Conservation (phyloP, 345 rosid genomes). For the Raphanus raphanistrum region DNA sequence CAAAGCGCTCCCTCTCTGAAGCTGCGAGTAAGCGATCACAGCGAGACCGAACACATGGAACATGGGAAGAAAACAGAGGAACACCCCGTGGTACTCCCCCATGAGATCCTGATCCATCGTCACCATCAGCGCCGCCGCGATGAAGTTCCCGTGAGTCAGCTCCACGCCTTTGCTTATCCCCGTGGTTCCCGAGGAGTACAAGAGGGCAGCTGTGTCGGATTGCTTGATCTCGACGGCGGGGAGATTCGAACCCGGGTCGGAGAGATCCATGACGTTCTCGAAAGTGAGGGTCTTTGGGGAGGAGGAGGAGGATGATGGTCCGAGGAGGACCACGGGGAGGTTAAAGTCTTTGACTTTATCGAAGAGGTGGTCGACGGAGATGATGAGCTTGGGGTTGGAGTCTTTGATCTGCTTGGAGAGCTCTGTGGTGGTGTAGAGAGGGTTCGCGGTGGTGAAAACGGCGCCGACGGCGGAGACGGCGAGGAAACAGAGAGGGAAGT, state of each 20-base stretch:
- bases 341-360: constrained; percentile 59
- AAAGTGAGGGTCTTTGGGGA: constrained; percentile 38
- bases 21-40: constrained; percentile 50
- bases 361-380: constrained; percentile 62
- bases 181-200: constrained; percentile 93
- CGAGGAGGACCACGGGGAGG: constrained; percentile 35
- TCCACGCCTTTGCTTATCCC: constrained; percentile 85
- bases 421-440: neutral
- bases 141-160: constrained; percentile 74
- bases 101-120: constrained; percentile 55
- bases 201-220: constrained; percentile 60
- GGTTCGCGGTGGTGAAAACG: constrained; percentile 28
- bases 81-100: constrained; percentile 52
- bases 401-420: constrained; percentile 59
- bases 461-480: constrained; percentile 69
- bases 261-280: constrained; percentile 49
- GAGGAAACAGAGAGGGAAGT: constrained; percentile 70
- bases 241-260: constrained; percentile 47
- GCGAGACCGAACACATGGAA: constrained; percentile 83
- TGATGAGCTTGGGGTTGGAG: constrained; percentile 62
- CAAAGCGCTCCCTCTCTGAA: constrained; percentile 62
- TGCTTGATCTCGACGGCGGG: constrained; percentile 52
- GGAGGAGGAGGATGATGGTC: constrained; percentile 17
- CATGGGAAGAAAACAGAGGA: constrained; percentile 79
- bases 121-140: constrained; percentile 58